These are phyloP conservation scores for Fusarium papillatum DNA, from an alignment of 2,329 filamentous ascomycete species.

Conservation along the genomic window DNA sequence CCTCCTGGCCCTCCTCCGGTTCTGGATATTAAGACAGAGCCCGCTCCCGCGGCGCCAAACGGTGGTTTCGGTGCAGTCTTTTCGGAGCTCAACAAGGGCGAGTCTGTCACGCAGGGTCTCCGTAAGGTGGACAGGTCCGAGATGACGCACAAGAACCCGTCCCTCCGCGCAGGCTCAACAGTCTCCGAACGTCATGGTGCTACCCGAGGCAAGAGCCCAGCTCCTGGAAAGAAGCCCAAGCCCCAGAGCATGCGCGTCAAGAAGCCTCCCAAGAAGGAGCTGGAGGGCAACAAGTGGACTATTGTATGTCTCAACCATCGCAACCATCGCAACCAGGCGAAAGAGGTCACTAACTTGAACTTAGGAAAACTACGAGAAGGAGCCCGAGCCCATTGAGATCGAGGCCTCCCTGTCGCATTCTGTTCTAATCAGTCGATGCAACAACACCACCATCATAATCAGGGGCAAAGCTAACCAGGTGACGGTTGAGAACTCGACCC, in stretches of 20 bases:
- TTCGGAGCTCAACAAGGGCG: conserved; percentile 89
- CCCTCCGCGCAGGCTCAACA: conserved; percentile 79
- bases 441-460: conserved; percentile 89
- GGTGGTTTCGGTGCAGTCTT: conserved; percentile 94
- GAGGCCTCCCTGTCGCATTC: conserved; percentile 88
- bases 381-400: conserved; percentile 80
- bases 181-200: conserved; percentile 72
- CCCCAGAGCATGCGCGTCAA: conserved; percentile 87
- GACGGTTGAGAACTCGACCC: conserved; percentile 90
- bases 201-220: conserved; percentile 83
- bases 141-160: conserved; percentile 99
- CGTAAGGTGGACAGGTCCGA: conserved; percentile 95
- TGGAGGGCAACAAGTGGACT: conserved; percentile 94
- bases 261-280: conserved; percentile 83
- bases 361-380: conserved; percentile 92
- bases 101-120: conserved; percentile 87
- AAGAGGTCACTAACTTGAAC: conserved; percentile 8
- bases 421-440: conserved; percentile 92
- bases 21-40: conserved; percentile 67
- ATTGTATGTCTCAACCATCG: conserved; percentile 67
- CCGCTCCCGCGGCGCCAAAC: conserved; percentile 52
- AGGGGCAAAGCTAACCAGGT: conserved; percentile 98
- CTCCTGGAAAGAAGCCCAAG: conserved; percentile 89
- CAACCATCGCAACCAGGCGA: not conserved
- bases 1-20: conserved; percentile 79